Evolutionary conservation across 257 asterid species (phyloP).

Genomic region (Coffea eugenioides): DNA sequence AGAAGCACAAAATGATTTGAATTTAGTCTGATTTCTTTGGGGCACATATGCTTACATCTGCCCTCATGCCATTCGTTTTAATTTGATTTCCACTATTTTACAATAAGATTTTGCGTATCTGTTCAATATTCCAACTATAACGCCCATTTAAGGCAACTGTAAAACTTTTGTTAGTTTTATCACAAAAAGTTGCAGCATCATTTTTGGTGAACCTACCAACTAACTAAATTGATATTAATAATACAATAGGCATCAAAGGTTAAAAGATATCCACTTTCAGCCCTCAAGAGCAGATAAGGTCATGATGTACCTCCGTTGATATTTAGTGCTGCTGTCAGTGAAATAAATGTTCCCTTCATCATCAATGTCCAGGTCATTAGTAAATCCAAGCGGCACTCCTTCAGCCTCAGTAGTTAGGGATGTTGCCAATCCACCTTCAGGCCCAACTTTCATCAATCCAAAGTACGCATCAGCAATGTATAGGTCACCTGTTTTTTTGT

Average conservation of each 20-base stretch:
- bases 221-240: too few relatives aligned
- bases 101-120: too few relatives aligned
- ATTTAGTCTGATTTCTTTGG: neutral
- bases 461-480: constrained; percentile 96
- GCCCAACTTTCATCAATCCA: constrained; percentile 93
- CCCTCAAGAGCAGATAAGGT: neutral
- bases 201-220: neutral
- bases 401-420: constrained; percentile 70
- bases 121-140: too few relatives aligned
- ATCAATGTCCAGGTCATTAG: constrained; percentile 85
- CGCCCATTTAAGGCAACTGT: neutral
- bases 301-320: constrained; percentile 61
- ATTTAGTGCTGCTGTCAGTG: constrained; percentile 86
- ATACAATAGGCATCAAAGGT: too few relatives aligned
- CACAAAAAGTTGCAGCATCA: neutral
- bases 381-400: constrained; percentile 72
- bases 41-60: neutral
- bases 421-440: constrained; percentile 89
- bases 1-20: neutral
- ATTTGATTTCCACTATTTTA: neutral
- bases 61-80: neutral
- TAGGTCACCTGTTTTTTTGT: constrained; percentile 73
- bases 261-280: neutral
- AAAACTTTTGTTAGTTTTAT: neutral
- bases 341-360: constrained; percentile 79